These are phyloP conservation scores for Russula virescens DNA, from an alignment of 768 basidiomycete species.

Conservation along the genomic window DNA sequence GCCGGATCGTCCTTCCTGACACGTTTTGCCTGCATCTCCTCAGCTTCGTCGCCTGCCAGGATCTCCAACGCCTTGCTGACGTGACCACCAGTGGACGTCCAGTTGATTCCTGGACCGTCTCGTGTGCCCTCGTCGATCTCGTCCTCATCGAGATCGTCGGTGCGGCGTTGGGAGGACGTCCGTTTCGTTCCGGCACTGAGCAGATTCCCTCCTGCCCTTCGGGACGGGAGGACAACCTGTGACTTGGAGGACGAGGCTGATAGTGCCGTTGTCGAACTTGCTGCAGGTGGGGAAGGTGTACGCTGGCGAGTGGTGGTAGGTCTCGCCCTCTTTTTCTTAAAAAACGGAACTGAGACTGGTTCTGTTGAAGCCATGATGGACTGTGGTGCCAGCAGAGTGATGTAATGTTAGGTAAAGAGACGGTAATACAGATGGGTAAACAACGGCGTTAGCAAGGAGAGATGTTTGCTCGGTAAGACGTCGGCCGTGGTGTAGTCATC, in stretches of 20 bases:
- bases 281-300: slow-evolving; percentile 59
- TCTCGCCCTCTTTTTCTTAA: slow-evolving; percentile 79
- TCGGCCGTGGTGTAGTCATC: not conserved
- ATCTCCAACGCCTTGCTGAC: slow-evolving; percentile 67
- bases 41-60: slow-evolving; percentile 75
- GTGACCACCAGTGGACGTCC: slow-evolving; percentile 75
- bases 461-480: not conserved
- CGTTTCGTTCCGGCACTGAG: slow-evolving; percentile 75
- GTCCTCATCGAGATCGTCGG: slow-evolving; percentile 47
- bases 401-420: no score
- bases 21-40: slow-evolving; percentile 69
- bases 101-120: slow-evolving; percentile 62
- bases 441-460: no score
- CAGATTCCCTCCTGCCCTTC: slow-evolving; percentile 61
- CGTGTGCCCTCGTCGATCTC: slow-evolving; percentile 47
- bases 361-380: slow-evolving; percentile 32
- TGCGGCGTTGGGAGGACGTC: slow-evolving; percentile 43
- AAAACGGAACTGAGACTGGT: slow-evolving; percentile 66
- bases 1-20: slow-evolving; percentile 50
- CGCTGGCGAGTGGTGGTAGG: slow-evolving; percentile 74
- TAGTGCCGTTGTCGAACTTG: slow-evolving; percentile 52
- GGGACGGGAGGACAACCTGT: slow-evolving; percentile 70
- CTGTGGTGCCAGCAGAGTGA: not conserved
- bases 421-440: no score
- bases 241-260: slow-evolving; percentile 44